Base-by-base conservation (phyloP, 768 basidiomycete genomes). In the Mycena metata region DNA sequence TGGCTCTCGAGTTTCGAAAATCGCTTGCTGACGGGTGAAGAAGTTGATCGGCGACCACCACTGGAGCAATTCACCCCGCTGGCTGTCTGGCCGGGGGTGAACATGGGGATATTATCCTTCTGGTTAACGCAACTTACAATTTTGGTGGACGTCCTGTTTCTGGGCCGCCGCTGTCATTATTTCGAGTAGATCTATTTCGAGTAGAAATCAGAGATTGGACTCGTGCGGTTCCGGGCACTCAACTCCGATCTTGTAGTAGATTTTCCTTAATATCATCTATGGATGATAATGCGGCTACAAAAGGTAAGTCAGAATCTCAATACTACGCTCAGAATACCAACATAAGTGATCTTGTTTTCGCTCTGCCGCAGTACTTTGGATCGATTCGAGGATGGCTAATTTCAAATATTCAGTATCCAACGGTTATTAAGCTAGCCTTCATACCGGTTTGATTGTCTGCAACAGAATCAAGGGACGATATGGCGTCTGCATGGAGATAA, bases 1-100 rank as follows among this genome's bases (percentile, higher is more conserved):
- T 3, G 54, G 10, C n/a, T 66, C n/a, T 45, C 36, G 65, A 19
- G 9, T 26, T 39, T 35, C 30, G 39, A 41, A 66, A n/a, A 66
- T 66, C 33, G 51, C 57, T 19, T 35, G 23, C 6, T 66, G 65
- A 9, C 57, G 46, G 1, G n/a, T 19, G 47, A 60, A 59, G 47
- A 52, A 52, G 43, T 66, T 66, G 30, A 66, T 41, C 6, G 65
- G 57, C 17, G 65, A 60, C 33, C 42, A 46, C 55, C 55, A 66
- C 41, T 60, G 26, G 23, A 66, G 35, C 15, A 66, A 8, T 42
- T n/a, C n/a, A 49, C 49, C 59, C 30, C 59, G 59, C 46, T 33
- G n/a, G n/a, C n/a, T n/a, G n/a, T n/a, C n/a, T n/a, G n/a, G n/a
- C n/a, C n/a, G n/a, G n/a, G n/a, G n/a, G n/a, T n/a, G n/a, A n/a